Conservation (phyloP, 2,329 filamentous ascomycete species). For the Clonostachys rhizophaga region DNA sequence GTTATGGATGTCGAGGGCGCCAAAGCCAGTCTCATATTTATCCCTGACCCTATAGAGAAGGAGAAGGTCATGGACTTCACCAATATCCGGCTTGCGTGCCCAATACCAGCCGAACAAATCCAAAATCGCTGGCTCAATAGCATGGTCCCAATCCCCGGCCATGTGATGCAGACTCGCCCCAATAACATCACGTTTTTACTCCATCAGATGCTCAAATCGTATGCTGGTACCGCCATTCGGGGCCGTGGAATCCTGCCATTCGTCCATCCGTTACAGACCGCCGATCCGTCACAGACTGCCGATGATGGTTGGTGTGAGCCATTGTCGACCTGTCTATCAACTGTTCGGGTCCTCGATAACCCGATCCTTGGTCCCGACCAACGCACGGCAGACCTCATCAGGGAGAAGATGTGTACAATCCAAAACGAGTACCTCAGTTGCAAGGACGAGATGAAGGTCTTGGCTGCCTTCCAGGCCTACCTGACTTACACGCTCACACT, state of each 20-base stretch:
- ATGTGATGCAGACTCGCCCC: slow-evolving; percentile 34
- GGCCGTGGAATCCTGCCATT: slow-evolving; percentile 34
- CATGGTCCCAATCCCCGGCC: slow-evolving; percentile 36
- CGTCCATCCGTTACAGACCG: slow-evolving; percentile 21
- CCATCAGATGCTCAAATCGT: slow-evolving; percentile 35
- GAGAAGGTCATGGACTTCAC: slow-evolving; percentile 20
- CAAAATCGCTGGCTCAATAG: slow-evolving; percentile 42
- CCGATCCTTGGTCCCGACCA: too few species aligned
- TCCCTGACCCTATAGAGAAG: too few species aligned
- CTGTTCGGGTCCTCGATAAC: too few species aligned
- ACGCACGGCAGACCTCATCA: too few species aligned
- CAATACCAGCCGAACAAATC: slow-evolving; percentile 39
- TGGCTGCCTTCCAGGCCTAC: slow-evolving; percentile 44
- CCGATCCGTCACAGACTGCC: slow-evolving; percentile 9
- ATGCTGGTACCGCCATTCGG: slow-evolving; percentile 25
- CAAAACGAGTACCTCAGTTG: too few species aligned
- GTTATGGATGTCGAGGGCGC: too few species aligned
- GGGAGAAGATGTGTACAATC: too few species aligned
- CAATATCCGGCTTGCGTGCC: slow-evolving; percentile 29
- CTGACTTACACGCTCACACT: slow-evolving; percentile 43
- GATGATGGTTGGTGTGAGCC: too few species aligned
- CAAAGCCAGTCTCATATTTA: too few species aligned
- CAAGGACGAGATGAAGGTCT: too few species aligned
- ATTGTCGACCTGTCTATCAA: too few species aligned
- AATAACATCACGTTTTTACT: slow-evolving; percentile 28